These are phyloP conservation scores for Acer saccharum DNA, from an alignment of 345 rosid species.

Conservation along the genomic window DNA sequence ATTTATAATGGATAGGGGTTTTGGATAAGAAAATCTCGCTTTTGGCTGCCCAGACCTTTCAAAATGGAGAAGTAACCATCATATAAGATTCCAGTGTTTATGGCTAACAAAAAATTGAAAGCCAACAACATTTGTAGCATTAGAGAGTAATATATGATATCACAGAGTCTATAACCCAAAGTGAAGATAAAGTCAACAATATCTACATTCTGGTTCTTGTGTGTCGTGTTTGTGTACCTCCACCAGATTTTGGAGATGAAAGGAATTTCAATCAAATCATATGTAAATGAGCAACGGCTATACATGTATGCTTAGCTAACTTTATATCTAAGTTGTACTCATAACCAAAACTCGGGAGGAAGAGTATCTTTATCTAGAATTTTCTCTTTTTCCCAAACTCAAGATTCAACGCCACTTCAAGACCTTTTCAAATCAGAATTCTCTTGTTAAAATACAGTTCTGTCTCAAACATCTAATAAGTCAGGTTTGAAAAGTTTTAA, in stretches of 20 bases:
- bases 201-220: not conserved
- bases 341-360: not conserved
- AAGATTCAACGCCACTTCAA: not conserved
- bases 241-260: not conserved
- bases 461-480: not conserved
- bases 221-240: not conserved
- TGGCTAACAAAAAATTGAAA: not conserved
- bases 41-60: constrained; percentile 97
- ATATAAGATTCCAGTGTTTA: not conserved
- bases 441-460: not conserved
- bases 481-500: not conserved
- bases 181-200: not conserved
- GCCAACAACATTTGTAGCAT: not conserved
- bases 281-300: not conserved
- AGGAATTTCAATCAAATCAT: not conserved
- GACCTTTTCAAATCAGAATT: not conserved
- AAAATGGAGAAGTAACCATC: constrained; percentile 16
- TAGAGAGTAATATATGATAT: constrained; percentile 9
- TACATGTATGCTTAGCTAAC: not conserved
- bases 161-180: not conserved
- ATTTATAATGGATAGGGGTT: too few species aligned
- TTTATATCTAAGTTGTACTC: not conserved
- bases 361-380: not conserved
- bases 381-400: not conserved
- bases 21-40: too few species aligned